Evolutionary conservation across 202 grass and related monocot species (phyloP), one percentile per base, ranked within the genome.

Genomic region (Zoysia matrella): DNA sequence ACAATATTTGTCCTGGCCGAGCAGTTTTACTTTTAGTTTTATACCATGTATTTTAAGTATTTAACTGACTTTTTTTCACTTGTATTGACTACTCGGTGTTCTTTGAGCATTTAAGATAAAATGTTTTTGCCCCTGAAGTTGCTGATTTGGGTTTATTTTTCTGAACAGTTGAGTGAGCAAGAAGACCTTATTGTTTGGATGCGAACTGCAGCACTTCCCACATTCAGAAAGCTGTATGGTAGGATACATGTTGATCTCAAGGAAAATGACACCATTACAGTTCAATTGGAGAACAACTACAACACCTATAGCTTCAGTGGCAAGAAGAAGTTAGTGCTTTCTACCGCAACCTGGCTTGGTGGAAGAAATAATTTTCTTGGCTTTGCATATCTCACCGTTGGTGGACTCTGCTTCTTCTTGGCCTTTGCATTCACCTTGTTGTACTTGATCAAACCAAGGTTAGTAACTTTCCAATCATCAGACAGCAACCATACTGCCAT

Each of bases 111-210:
- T 56, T 30, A 57, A 42, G 15, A 79, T 79, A 15, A 44, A 12
- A 76, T 47, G 44, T 57, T 56, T 70, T 5, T 65, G 55, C 48
- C 12, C 5, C 14, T 43, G 14, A 78, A 80, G 16, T 67, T 70
- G 45, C 56, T 90, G 76, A 76, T 67, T 70, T 47, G 39, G 1
- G 66, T 86, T 69, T 42, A 45, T 79, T 71, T 45, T 71, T 79
- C 54, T 76, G 42, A 73, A 65, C 83, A 93, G 95, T 85, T 98
- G 83, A 98, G 84, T 79, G 1, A 93, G 65, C 95, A 98, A 77
- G 95, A 98, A 60, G 88, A 98, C 80, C 91, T 98, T 79, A 98
- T 98, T 78, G 95, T 98, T 80, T 98, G 95, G 95, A 98, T 98
- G 95, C 84, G 95, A 58, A 98, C 92, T 52, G 95, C 95, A 40